Percentiles rank a stretch among this genome's conserved stretches.
Conservation (phyloP, 257 asterid genomes). For the Sherardia arvensis region DNA sequence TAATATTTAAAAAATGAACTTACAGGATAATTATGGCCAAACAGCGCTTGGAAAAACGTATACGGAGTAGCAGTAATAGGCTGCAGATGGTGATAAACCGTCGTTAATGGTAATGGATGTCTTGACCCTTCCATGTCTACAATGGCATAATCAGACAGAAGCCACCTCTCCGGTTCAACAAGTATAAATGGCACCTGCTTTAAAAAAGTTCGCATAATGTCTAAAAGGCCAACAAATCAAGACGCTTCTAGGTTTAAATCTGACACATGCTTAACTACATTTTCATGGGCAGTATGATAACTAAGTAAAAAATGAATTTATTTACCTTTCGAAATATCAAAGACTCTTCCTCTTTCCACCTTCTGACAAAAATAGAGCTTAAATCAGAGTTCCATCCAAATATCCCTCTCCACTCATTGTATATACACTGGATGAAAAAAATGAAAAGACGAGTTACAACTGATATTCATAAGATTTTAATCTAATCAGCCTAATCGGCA, state of each 20-base stretch:
- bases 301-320: neutral
- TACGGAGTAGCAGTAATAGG: conserved; percentile 58
- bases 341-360: conserved; percentile 50
- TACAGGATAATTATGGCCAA: conserved; percentile 81
- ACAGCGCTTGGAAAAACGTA: conserved; percentile 77
- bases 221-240: no score
- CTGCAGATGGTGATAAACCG: conserved; percentile 63
- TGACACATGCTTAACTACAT: neutral
- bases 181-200: conserved; percentile 82
- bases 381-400: conserved; percentile 70
- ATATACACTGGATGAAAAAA: conserved; percentile 52
- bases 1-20: conserved; percentile 27
- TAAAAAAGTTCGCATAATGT: no score
- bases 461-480: neutral
- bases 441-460: conserved; percentile 1
- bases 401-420: conserved; percentile 76
- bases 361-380: conserved; percentile 44
- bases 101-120: conserved; percentile 72
- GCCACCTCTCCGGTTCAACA: conserved; percentile 51
- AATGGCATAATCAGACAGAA: conserved; percentile 47
- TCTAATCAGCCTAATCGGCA: neutral
- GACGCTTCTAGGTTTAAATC: neutral
- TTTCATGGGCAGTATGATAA: neutral
- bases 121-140: conserved; percentile 85
- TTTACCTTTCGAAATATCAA: conserved; percentile 58